Evolutionary conservation across 2,329 filamentous ascomycete species (phyloP), one percentile per base, ranked within the genome.

Genomic region (Calonectria henricotiae): DNA sequence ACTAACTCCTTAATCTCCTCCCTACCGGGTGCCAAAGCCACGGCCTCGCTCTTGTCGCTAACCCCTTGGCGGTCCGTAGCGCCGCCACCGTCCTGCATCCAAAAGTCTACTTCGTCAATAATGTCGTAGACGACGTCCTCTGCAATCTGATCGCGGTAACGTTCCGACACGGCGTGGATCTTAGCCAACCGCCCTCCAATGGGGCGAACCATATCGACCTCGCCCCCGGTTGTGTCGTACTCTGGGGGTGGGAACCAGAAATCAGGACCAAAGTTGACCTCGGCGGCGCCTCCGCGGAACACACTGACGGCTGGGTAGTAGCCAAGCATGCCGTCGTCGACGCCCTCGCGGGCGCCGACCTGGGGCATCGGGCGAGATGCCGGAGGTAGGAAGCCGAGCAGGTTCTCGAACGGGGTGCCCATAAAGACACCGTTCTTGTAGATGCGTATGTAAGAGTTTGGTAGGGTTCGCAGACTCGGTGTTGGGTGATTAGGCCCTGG

Each of bases 291-390:
- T 63, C 95, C 96, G 51, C 93, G 91, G 83, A 98, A 98, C 25
- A 96, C 93, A 76, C 95, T 96, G 23, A 99, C 91, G 25, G 95
- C 94, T 1, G 96, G 96, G 79, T 97, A 98, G 83, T 99, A 99
- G 12, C 96, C 97, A 1, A 98, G 89, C 88, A 96, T 93, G 41
- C 96, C 96, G 79, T 99, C 96, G 79, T 99, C 96, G 71, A 97
- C 90, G 32, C 94, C 94, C 71, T 96, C 93, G 61, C 96, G 88
- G 20, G 94, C 94, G 13, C 93, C 94, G 47, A 92, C 88, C 73
- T 93, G 91, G 6, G 88, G 85, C 70, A 91, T 89, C 5, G 93
- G 92, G 71, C 90, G 91, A 5, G 94, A 97, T 0, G 96, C 95
- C 0, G 95, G 96, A 0, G 96, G 96, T 0, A 99, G 86, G 83